Percentiles rank a stretch among this genome's conserved stretches.
These are phyloP conservation scores for Capronia epimyces DNA, from an alignment of 2,329 filamentous ascomycete species.

Conservation along the genomic window DNA sequence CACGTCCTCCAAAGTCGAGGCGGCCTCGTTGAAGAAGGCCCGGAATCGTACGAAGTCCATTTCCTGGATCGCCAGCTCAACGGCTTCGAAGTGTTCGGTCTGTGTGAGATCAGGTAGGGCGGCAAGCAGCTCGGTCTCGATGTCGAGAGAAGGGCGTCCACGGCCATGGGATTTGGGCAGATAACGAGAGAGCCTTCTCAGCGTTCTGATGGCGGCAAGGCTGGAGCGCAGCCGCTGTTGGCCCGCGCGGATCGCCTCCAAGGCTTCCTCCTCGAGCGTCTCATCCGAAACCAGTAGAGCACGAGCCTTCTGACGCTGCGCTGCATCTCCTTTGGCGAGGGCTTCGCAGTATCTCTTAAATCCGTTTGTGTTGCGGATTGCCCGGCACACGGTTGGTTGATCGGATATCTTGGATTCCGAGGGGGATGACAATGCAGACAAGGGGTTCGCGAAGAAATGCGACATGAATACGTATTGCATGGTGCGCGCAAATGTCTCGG, in stretches of 20 bases:
- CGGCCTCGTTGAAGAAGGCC: not conserved
- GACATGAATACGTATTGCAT: constrained; percentile 60
- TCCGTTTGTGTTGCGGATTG: constrained; percentile 53
- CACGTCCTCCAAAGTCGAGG: not conserved
- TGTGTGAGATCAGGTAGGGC: constrained; percentile 7
- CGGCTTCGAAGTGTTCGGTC: constrained; percentile 10
- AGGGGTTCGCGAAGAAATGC: constrained; percentile 57
- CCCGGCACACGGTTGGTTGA: constrained; percentile 45
- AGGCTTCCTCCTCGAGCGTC: constrained; percentile 41
- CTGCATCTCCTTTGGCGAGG: constrained; percentile 38
- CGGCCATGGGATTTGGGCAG: constrained; percentile 1
- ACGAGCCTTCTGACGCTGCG: constrained; percentile 36
- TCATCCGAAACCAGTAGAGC: constrained; percentile 48
- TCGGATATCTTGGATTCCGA: constrained; percentile 25
- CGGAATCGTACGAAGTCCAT: not conserved
- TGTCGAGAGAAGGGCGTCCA: constrained; percentile 2
- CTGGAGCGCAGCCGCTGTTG: constrained; percentile 27
- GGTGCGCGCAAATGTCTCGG: constrained; percentile 50
- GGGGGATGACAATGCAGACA: constrained; percentile 46
- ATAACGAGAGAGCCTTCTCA: constrained; percentile 8
- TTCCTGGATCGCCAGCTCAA: not conserved
- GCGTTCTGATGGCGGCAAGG: constrained; percentile 7
- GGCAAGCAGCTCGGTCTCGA: constrained; percentile 9
- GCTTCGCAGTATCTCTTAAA: constrained; percentile 42
- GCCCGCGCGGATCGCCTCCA: constrained; percentile 37